Evolutionary conservation across 1,284 basidiomycete genomes (phyloP).

Genomic region (Austroboletus rostrupii): DNA sequence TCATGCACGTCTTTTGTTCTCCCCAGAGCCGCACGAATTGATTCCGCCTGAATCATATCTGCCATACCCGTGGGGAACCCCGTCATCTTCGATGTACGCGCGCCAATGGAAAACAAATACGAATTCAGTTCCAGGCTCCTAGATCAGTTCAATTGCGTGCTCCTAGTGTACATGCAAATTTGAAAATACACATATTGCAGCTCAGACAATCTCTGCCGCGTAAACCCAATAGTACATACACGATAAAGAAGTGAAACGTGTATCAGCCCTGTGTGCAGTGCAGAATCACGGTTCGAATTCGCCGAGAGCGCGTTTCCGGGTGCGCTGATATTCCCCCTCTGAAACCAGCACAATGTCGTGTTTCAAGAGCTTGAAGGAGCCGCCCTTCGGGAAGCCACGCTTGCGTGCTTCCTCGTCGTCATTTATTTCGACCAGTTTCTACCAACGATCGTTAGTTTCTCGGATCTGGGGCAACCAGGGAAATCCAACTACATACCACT

Average conservation of each 20-base stretch:
- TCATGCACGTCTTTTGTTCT: too few species aligned
- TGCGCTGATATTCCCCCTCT: constrained; percentile 30
- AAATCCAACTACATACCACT: constrained; percentile 40
- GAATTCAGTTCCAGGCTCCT: too few species aligned
- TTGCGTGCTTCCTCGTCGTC: constrained; percentile 52
- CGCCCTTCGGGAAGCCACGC: constrained; percentile 61
- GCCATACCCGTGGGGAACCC: too few species aligned
- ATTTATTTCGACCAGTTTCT: constrained; percentile 49
- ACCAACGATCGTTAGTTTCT: constrained; percentile 25
- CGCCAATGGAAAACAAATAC: too few species aligned
- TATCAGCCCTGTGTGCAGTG: background rate
- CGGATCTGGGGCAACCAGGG: constrained; percentile 39
- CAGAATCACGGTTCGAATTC: background rate
- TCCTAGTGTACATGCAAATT: too few species aligned
- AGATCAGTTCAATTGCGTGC: too few species aligned
- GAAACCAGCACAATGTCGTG: constrained; percentile 55
- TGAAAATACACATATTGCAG: too few species aligned
- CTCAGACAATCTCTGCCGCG: too few species aligned
- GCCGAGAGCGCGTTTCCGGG: constrained; percentile 13
- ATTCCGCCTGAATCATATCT: too few species aligned
- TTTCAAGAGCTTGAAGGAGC: constrained; percentile 58
- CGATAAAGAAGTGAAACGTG: background rate
- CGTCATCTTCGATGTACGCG: too few species aligned
- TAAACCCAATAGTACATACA: too few species aligned
- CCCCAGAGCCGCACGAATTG: too few species aligned